Evolutionary conservation across 495 filamentous ascomycete genomes (phyloP).

Genomic region (Lichenothelia convexa): DNA sequence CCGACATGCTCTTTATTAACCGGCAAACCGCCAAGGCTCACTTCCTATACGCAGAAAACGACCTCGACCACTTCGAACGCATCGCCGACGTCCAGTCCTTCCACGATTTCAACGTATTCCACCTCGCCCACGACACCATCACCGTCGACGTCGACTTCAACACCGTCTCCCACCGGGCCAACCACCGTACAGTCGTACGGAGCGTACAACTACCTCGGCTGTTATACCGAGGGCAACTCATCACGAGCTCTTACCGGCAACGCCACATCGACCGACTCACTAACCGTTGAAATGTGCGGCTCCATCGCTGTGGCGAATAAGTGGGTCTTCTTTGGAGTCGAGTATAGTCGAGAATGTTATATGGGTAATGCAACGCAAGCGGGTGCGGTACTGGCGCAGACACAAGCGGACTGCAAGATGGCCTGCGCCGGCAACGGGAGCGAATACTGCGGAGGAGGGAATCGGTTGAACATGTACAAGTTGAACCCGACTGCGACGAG

Average conservation of each 20-base stretch:
- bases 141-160: conserved; percentile 1
- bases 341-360: conserved; percentile 24
- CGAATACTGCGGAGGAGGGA: conserved; percentile 16
- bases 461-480: conserved; percentile 7
- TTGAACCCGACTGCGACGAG: too few relatives aligned
- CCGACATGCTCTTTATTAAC: too few relatives aligned
- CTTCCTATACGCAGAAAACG: too few relatives aligned
- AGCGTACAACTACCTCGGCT: conserved; percentile 18
- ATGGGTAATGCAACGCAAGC: conserved; percentile 16
- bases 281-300: conserved; percentile 18
- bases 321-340: conserved; percentile 18
- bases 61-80: too few relatives aligned
- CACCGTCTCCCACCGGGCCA: conserved; percentile 1
- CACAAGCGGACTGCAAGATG: conserved; percentile 13
- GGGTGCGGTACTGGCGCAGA: conserved; percentile 2
- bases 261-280: neutral
- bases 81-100: too few relatives aligned
- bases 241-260: conserved; percentile 15
- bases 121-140: conserved; percentile 11
- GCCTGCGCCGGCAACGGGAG: conserved; percentile 15
- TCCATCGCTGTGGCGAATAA: conserved; percentile 13
- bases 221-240: conserved; percentile 19
- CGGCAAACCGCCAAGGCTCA: too few relatives aligned
- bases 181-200: conserved; percentile 10
- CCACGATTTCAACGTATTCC: too few relatives aligned